phyloP scores from a whole-genome alignment of 2,329 filamentous ascomycete species.

The Colletotrichum lini region DNA sequence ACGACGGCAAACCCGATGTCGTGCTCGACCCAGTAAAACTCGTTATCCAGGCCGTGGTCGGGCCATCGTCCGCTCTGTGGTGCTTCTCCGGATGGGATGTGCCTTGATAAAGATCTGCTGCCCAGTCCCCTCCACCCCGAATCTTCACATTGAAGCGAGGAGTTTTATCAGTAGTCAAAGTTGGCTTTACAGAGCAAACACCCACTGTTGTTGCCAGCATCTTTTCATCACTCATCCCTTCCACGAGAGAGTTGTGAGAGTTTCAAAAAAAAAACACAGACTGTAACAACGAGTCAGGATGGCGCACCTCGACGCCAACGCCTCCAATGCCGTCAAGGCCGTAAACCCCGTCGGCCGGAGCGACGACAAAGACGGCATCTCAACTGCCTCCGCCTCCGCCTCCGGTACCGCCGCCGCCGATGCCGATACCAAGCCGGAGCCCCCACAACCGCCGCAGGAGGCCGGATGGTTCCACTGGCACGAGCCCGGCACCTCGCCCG shows the following conservation, averaged over 20 bases:
- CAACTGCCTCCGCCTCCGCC: constrained; percentile 18
- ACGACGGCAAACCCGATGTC: constrained; percentile 23
- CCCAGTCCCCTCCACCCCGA: background rate
- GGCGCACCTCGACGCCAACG: constrained; percentile 24
- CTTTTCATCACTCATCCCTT: too few relatives aligned
- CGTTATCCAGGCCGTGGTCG: constrained; percentile 27
- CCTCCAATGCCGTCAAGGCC: constrained; percentile 20
- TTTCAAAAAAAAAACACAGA: too few relatives aligned
- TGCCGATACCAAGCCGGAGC: constrained; percentile 32
- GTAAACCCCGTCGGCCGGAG: constrained; percentile 12
- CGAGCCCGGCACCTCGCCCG: constrained; percentile 55
- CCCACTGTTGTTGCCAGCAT: background rate
- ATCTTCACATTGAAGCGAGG: background rate
- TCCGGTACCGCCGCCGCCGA: constrained; percentile 11
- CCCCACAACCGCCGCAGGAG: constrained; percentile 36
- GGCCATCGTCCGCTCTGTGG: constrained; percentile 14
- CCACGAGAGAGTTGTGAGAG: too few relatives aligned
- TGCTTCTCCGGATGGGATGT: background rate
- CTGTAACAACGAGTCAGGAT: constrained; percentile 5
- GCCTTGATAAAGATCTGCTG: constrained; percentile 25
- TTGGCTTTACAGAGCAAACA: constrained; percentile 14
- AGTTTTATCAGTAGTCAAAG: background rate
- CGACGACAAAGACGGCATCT: constrained; percentile 34
- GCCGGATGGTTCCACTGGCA: constrained; percentile 58
- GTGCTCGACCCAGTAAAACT: constrained; percentile 40